Base-by-base conservation (phyloP, 2,329 filamentous ascomycete genomes). In the Knufia fluminis region DNA sequence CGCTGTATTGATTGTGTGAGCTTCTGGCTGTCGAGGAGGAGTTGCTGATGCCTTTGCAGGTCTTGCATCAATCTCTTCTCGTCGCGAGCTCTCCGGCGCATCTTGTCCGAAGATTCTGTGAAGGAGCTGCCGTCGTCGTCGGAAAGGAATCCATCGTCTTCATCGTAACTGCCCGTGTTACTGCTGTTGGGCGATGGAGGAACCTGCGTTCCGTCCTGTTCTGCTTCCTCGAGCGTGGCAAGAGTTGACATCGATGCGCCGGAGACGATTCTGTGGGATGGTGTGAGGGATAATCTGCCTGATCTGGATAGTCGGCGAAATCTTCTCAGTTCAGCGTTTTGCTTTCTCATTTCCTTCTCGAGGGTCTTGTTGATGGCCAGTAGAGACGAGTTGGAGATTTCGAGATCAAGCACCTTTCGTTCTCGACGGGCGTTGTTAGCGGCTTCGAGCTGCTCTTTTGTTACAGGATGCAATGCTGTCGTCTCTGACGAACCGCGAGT, bases 361-460 rank as follows among this genome's bases (percentile, higher is more conserved):
- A 98, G 71, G 0, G 89, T 92, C 47, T 90, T 78, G 63, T 98
- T 98, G 68, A 98, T 97, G 35, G 92, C 92, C 50, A 95, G 79
- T 2, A 98, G 76, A 1, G 90, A 96, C 1, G 88, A 92, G 62
- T 98, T 98, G 49, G 86, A 95, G 55, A 98, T 98, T 64, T 98
- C 88, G 4, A 98, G 73, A 64, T 98, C 92, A 57, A 97, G 79
- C 1, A 98, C 90, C 70, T 97, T 98, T 53, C 92, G 80, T 66
- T 97, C 92, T 31, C 88, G 79, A 24, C 92, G 80, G 12, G 92
- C 92, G 63, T 88, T 92, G n/a, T 85, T 79, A 9, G 92, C 88
- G 10, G 44, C 44, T n/a, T 46, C 44, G 10, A 46, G 33, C 22
- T 46, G 44, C 9, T 36, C 31, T 46, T 46, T 36, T 23, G 44